Conservation (phyloP, 1,139 yeast species). For the Yarrowia galli region DNA sequence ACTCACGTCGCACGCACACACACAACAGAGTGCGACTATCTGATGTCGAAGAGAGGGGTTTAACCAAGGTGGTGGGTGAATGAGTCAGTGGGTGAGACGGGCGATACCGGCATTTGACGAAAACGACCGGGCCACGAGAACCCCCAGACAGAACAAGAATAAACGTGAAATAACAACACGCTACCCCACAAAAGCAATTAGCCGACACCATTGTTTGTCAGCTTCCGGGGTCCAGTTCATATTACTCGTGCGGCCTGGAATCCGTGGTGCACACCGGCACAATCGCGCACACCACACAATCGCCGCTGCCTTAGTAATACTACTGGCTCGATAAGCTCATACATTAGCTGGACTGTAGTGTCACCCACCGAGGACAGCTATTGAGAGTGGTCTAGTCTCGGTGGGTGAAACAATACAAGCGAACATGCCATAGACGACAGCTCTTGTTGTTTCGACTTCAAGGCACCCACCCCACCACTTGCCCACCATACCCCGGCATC, state of each 20-base stretch:
- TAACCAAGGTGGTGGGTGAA: neutral
- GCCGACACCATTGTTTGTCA: too few relatives aligned
- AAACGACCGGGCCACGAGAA: slow-evolving; percentile 4
- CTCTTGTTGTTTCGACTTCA: neutral
- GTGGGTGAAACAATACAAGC: too few relatives aligned
- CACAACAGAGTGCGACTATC: slow-evolving; percentile 4
- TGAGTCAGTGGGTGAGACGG: slow-evolving; percentile 24
- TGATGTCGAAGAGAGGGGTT: slow-evolving; percentile 17
- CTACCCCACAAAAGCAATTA: neutral
- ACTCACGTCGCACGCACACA: slow-evolving; percentile 6
- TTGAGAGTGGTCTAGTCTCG: too few relatives aligned
- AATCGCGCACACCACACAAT: too few relatives aligned
- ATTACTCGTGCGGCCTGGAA: too few relatives aligned
- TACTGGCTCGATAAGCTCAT: slow-evolving; percentile 10
- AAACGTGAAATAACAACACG: neutral
- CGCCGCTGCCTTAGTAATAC: slow-evolving; percentile 1
- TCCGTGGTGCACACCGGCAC: too few relatives aligned
- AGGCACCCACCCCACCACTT: neutral
- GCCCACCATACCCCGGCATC: neutral
- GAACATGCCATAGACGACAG: too few relatives aligned
- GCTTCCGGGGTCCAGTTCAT: too few relatives aligned
- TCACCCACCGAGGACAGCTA: too few relatives aligned
- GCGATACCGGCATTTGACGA: slow-evolving; percentile 14
- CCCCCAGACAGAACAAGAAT: neutral
- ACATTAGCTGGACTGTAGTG: slow-evolving; percentile 6